These are phyloP conservation scores for Myriangium duriaei DNA, from an alignment of 2,329 filamentous ascomycete species.

Conservation along the genomic window DNA sequence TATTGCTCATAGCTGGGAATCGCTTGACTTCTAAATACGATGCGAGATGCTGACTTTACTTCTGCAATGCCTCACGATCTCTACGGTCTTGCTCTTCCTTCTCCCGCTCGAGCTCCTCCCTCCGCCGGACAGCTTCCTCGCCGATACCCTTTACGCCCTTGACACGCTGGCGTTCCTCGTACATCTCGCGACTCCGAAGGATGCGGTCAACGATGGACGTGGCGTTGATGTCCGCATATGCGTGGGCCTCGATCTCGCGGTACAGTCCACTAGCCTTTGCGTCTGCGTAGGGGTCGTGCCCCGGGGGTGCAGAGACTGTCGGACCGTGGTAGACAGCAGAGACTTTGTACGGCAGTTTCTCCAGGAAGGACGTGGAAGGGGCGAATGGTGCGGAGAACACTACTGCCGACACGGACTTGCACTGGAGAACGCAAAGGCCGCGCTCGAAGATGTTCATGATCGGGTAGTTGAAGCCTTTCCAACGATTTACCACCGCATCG, in stretches of 20 bases:
- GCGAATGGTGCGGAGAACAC: conserved; percentile 85
- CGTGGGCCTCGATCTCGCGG: conserved; percentile 61
- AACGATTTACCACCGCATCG: conserved; percentile 86
- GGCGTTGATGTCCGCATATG: conserved; percentile 79
- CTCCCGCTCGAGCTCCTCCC: conserved; percentile 16
- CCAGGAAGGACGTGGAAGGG: conserved; percentile 65
- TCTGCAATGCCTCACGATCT: conserved; percentile 4
- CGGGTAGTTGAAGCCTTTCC: conserved; percentile 96
- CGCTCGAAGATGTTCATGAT: conserved; percentile 99
- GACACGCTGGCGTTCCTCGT: conserved; percentile 79
- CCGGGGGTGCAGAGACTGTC: conserved; percentile 67
- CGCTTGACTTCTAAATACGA: too few relatives aligned
- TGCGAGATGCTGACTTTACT: too few relatives aligned
- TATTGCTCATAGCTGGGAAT: too few relatives aligned
- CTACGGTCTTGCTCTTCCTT: conserved; percentile 7
- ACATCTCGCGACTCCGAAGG: conserved; percentile 70
- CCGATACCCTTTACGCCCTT: conserved; percentile 78
- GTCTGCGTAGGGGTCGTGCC: conserved; percentile 50
- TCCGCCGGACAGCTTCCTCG: conserved; percentile 42
- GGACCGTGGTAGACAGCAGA: conserved; percentile 90
- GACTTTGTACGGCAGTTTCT: conserved; percentile 32
- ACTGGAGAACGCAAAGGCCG: conserved; percentile 88
- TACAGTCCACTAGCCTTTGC: conserved; percentile 79
- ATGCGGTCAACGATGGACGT: conserved; percentile 86
- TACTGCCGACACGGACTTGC: conserved; percentile 82